Base-by-base conservation (phyloP, 768 basidiomycete species). In the Boletus rubroflammeus region DNA sequence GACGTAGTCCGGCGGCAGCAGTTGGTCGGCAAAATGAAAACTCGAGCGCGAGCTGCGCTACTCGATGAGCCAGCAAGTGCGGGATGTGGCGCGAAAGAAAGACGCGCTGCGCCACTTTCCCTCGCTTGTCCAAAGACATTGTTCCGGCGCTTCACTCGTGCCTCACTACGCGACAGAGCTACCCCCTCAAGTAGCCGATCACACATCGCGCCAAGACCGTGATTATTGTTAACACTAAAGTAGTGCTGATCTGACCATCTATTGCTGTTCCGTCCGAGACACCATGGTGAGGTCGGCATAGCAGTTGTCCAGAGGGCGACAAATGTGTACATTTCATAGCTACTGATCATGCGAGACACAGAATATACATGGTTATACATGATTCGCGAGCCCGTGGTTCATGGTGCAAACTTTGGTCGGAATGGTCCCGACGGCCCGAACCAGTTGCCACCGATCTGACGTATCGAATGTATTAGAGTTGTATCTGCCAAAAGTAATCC, bases 381-480 rank as follows among this genome's bases (percentile, higher is more conserved):
- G 14, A 13, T 47, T 34, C 28, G 15, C 35, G 34, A 39, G 9
- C 29, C 15, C 15, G 17, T 28, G 9, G 21, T 38, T 60, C 47
- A 59, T 26, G 54, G 46, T 23, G 53, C 57, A 64, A 72, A 78
- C 50, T 65, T 71, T 15, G 81, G 79, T 51, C 71, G 68, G 56
- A 69, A 61, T 47, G 66, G 67, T 9, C 77, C 80, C 13, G 68
- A 66, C 6, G 73, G 67, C 35, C 80, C 81, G 57, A 73, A 82
- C 81, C 81, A 81, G 41, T 69, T 65, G 39, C 78, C 76, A 57
- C 72, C 65, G 60, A 77, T 55, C 67, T 72, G 45, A 28, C 43
- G 8, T 45, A 40, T 41, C 17, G 40, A 25, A 47, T 34, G 41
- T 9, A 55, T 56, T n/a, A 61, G 58, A 21, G 53, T 47, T 13